phyloP scores from a whole-genome alignment of 345 rosid genomes.

The Diplotaxis tenuifolia region DNA sequence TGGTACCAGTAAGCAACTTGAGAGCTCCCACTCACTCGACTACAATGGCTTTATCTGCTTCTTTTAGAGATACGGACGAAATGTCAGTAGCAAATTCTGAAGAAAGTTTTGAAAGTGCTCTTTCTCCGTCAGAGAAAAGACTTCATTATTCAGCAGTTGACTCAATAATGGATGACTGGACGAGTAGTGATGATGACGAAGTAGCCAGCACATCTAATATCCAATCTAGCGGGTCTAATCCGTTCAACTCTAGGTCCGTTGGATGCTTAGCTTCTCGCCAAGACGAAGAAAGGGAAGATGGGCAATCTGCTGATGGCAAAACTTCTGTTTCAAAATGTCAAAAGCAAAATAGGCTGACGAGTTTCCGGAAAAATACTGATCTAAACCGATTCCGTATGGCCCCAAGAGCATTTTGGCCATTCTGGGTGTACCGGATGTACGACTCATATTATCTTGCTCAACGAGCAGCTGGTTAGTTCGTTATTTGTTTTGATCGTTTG shows the following conservation, averaged over 20 bases:
- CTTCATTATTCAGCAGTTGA: slow-evolving; percentile 63
- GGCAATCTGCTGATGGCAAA: slow-evolving; percentile 28
- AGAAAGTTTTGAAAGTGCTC: slow-evolving; percentile 80
- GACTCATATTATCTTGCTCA: slow-evolving; percentile 86
- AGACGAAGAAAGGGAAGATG: slow-evolving; percentile 22
- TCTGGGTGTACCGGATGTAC: slow-evolving; percentile 82
- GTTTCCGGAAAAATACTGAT: slow-evolving; percentile 30
- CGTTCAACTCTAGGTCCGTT: slow-evolving; percentile 32
- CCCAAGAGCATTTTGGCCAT: slow-evolving; percentile 79
- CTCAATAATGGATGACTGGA: slow-evolving; percentile 50
- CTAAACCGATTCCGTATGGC: slow-evolving; percentile 46
- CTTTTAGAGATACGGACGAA: slow-evolving; percentile 40
- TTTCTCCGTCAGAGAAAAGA: slow-evolving; percentile 62
- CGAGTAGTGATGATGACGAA: slow-evolving; percentile 70
- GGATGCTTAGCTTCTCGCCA: slow-evolving; percentile 32
- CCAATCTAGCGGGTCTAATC: slow-evolving; percentile 34
- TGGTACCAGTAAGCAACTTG: slow-evolving; percentile 47
- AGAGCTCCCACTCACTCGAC: slow-evolving; percentile 27
- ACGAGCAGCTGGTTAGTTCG: slow-evolving; percentile 74
- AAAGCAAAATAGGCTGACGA: slow-evolving; percentile 39
- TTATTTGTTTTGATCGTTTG: not conserved
- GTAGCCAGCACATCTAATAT: slow-evolving; percentile 38
- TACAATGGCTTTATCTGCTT: slow-evolving; percentile 40
- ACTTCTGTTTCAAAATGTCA: slow-evolving; percentile 35
- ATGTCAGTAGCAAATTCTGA: slow-evolving; percentile 63